Conservation (phyloP, 108 stramenopile species). For the Licmophora abbreviata region DNA sequence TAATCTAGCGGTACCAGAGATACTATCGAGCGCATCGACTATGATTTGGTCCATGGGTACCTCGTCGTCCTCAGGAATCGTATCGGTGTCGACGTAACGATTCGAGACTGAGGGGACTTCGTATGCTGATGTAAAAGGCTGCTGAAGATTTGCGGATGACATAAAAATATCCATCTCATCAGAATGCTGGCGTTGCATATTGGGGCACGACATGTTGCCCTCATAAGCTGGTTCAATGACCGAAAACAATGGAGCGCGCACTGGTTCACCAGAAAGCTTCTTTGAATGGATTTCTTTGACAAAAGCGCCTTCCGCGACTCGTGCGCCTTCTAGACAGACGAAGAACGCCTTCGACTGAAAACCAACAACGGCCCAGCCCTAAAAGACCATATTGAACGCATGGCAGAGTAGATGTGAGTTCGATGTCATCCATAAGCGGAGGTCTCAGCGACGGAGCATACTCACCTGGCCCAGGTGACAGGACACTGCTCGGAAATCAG, state of each 20-base stretch:
- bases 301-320: constrained; percentile 32
- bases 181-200: too few species aligned
- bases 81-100: not conserved
- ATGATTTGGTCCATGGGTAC: constrained; percentile 24
- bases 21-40: constrained; percentile 48
- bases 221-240: too few species aligned
- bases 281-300: too few species aligned
- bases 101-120: not conserved
- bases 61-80: not conserved
- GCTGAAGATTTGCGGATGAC: too few species aligned
- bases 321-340: constrained; percentile 77
- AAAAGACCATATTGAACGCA: not conserved
- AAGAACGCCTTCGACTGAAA: constrained; percentile 27
- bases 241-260: too few species aligned
- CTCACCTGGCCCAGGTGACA: too few species aligned
- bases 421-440: too few species aligned
- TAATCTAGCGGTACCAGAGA: constrained; percentile 15
- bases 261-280: too few species aligned
- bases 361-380: constrained; percentile 68
- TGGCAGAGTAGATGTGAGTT: not conserved
- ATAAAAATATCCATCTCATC: too few species aligned
- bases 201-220: too few species aligned
- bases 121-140: constrained; percentile 7
- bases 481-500: too few species aligned
- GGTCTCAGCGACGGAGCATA: too few species aligned